Percentiles rank a stretch among this genome's conserved stretches.
These are phyloP conservation scores for Westerdykella aurantiaca DNA, from an alignment of 2,329 filamentous ascomycete genomes.

Conservation along the genomic window DNA sequence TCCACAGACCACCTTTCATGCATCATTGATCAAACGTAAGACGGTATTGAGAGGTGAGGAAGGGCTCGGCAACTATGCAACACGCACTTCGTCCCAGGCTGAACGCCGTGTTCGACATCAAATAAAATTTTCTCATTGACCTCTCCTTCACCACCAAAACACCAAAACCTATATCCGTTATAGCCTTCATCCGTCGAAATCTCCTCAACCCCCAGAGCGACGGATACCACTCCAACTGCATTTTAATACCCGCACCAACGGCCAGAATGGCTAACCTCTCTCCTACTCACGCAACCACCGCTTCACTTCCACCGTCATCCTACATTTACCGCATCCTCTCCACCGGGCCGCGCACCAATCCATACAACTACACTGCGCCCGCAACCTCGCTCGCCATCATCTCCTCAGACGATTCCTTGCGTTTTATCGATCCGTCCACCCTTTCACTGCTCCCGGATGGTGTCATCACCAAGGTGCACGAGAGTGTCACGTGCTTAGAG, in stretches of 20 bases:
- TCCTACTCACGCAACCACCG: slow-evolving; percentile 14
- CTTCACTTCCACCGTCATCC: slow-evolving; percentile 28
- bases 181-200: too few species aligned
- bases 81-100: too few species aligned
- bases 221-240: not conserved
- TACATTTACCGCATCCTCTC: slow-evolving; percentile 38
- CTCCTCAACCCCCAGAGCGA: not conserved
- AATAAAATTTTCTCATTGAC: too few species aligned
- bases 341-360: slow-evolving; percentile 26
- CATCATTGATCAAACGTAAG: too few species aligned
- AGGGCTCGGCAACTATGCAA: too few species aligned
- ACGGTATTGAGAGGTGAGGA: too few species aligned
- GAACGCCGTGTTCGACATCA: too few species aligned
- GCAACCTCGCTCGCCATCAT: slow-evolving; percentile 50
- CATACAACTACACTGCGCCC: slow-evolving; percentile 19
- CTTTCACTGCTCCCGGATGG: slow-evolving; percentile 50
- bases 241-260: not conserved
- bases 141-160: too few species aligned
- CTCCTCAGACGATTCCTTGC: slow-evolving; percentile 65
- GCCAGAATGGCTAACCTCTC: slow-evolving; percentile 17
- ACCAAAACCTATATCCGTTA: too few species aligned
- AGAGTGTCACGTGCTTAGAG: slow-evolving; percentile 59
- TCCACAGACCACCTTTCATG: too few species aligned
- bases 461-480: slow-evolving; percentile 50
- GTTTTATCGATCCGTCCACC: slow-evolving; percentile 56